These are phyloP conservation scores for Auriscalpium vulgare DNA, from an alignment of 768 basidiomycete genomes.

Conservation along the genomic window DNA sequence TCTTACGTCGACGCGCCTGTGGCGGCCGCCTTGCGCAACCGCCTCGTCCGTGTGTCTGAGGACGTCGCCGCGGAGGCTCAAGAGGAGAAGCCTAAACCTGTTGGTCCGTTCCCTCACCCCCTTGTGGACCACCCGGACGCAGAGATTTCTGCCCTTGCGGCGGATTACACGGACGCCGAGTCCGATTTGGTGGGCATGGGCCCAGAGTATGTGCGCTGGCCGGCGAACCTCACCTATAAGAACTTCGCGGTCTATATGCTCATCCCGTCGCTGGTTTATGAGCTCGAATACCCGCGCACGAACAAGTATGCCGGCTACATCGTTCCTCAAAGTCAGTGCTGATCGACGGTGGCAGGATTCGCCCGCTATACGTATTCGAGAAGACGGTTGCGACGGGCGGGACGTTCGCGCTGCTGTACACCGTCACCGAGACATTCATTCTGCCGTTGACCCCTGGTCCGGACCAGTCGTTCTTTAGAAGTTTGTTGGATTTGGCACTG, in stretches of 20 bases:
- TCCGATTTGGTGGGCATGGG: conserved; percentile 72
- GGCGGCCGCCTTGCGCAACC: conserved; percentile 46
- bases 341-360: conserved; percentile 34
- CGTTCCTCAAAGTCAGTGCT: not conserved
- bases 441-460: conserved; percentile 68
- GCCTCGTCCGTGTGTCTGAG: conserved; percentile 28
- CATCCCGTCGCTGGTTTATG: conserved; percentile 90
- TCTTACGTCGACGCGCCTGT: conserved; percentile 48
- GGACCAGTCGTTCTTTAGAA: conserved; percentile 65
- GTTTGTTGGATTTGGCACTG: conserved; percentile 77
- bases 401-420: conserved; percentile 89
- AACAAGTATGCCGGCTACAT: conserved; percentile 44
- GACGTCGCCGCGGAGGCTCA: conserved; percentile 1
- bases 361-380: conserved; percentile 69
- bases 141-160: conserved; percentile 59
- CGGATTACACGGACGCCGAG: conserved; percentile 68
- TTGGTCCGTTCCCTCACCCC: conserved; percentile 30
- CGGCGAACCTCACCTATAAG: conserved; percentile 71
- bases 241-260: conserved; percentile 84
- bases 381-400: conserved; percentile 85
- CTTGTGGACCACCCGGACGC: conserved; percentile 61
- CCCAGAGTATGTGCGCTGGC: conserved; percentile 63
- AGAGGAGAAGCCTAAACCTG: conserved; percentile 8
- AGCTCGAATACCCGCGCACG: conserved; percentile 92
- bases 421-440: conserved; percentile 92